Evolutionary conservation across 441 rosid species (phyloP), one percentile per base, ranked within the genome.

Genomic region (Erysimum pusillum): DNA sequence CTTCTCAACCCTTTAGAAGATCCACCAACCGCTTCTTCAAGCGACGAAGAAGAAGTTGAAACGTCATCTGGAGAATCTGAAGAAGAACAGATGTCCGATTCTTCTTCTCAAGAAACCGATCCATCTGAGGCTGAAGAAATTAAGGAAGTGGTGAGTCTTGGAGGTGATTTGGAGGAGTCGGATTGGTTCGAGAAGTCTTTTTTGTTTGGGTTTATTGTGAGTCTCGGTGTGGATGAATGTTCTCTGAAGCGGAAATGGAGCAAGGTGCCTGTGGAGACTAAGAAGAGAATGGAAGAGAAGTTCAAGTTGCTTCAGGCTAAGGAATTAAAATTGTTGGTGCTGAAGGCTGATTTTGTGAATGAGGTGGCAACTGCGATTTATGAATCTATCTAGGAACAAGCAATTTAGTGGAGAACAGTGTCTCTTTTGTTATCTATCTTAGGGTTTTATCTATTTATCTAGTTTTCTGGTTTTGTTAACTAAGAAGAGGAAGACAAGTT

Each of bases 11-110:
- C 81, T 14, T 9, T 78, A 7, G 85, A 83, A 58, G 78, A 80
- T 18, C 87, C 85, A 44, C 86, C 85, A 3, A 74, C 85, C 2
- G 86, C 81, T 10, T 79, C 91, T 11, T 73, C 81, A 44, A 65
- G 80, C 13, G 82, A 79, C 11, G 85, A 81, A 3, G 80, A 80
- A 0, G 85, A 72, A 48, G 76, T 76, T 20, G 84, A 80, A 9
- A 56, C 46, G 4, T 57, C 70, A 32, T 57, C 41, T 32, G 41
- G 9, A 0, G 25, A 48, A 4, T 22, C 17, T n/a, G 62, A n/a
- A 8, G 38, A 25, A 28, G 10, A 54, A 54, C 22, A 57, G 6
- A 57, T n/a, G 12, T 57, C 62, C 0, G 1, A 14, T 28, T n/a
- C 46, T 0, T 25, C 35, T 15, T 12, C 36, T n/a, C 28, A 25